Evolutionary conservation across 345 rosid genomes (phyloP).

Genomic region (Rubroshorea leprosula): DNA sequence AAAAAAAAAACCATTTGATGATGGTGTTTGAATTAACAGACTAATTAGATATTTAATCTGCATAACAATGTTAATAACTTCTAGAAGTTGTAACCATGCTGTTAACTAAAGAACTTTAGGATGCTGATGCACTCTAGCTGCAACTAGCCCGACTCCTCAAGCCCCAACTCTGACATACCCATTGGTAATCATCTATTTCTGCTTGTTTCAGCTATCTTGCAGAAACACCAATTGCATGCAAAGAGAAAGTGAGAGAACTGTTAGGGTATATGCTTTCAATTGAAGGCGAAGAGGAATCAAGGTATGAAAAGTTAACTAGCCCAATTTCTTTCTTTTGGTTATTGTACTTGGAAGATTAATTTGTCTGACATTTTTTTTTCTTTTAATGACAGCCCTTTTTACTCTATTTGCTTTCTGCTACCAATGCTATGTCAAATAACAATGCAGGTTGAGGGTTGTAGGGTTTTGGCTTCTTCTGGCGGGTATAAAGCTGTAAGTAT

Average conservation of each 20-base stretch:
- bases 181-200: neutral
- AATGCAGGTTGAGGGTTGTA: constrained; percentile 63
- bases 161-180: too few species aligned
- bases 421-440: constrained; percentile 89
- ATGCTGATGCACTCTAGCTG: too few species aligned
- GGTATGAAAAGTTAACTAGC: constrained; percentile 35
- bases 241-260: constrained; percentile 65
- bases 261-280: constrained; percentile 68
- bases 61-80: too few species aligned
- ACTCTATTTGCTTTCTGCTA: constrained; percentile 67
- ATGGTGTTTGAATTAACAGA: too few species aligned
- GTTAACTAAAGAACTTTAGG: too few species aligned
- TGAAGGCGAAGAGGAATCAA: constrained; percentile 83
- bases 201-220: constrained; percentile 76
- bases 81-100: too few species aligned
- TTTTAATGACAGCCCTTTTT: constrained; percentile 57
- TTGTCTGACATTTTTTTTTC: constrained; percentile 12
- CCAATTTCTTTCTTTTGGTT: constrained; percentile 3
- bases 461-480: constrained; percentile 49
- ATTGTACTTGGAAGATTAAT: constrained; percentile 19
- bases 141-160: too few species aligned
- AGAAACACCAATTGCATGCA: constrained; percentile 69
- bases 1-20: too few species aligned
- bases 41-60: too few species aligned
- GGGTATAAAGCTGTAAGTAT: constrained; percentile 62